These are phyloP conservation scores for Nicotiana knightiana DNA, from an alignment of 257 asterid genomes.

Conservation along the genomic window DNA sequence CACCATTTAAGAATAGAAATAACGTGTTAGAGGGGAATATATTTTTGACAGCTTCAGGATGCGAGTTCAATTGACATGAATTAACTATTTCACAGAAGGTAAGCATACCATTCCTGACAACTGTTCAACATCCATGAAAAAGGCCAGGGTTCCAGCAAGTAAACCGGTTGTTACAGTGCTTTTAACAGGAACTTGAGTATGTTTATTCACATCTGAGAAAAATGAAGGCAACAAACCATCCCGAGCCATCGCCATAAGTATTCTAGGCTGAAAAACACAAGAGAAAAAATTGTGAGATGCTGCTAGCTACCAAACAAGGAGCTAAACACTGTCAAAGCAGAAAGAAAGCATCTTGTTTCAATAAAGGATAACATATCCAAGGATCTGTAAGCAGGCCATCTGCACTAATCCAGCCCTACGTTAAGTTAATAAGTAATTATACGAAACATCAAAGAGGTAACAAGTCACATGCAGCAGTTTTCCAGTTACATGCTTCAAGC, in stretches of 20 bases:
- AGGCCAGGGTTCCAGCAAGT: slow-evolving; percentile 70
- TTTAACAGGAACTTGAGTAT: slow-evolving; percentile 77
- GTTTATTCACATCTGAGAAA: slow-evolving; percentile 64
- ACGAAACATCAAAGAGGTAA: background rate
- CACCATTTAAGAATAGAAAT: background rate
- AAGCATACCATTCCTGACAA: slow-evolving; percentile 85
- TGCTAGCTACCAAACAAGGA: background rate
- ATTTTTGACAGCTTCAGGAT: background rate
- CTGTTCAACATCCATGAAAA: slow-evolving; percentile 90
- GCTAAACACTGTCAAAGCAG: background rate
- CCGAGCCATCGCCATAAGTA: slow-evolving; percentile 97
- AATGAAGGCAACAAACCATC: slow-evolving; percentile 95
- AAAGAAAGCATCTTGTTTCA: background rate
- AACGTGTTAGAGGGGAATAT: background rate
- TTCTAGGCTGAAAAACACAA: slow-evolving; percentile 59
- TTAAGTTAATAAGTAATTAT: too few relatives aligned
- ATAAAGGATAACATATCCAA: background rate
- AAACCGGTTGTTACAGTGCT: slow-evolving; percentile 68
- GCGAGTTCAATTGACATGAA: background rate
- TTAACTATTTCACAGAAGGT: slow-evolving; percentile 1
- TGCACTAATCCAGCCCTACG: background rate
- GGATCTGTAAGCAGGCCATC: background rate
- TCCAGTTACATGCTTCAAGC: background rate
- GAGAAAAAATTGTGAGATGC: background rate
- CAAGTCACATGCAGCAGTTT: background rate